Percentiles rank a stretch among this genome's conserved stretches.
These are phyloP conservation scores for Funneliformis caledonium DNA, from an alignment of 371 early-diverging fungal genomes.

Conservation along the genomic window DNA sequence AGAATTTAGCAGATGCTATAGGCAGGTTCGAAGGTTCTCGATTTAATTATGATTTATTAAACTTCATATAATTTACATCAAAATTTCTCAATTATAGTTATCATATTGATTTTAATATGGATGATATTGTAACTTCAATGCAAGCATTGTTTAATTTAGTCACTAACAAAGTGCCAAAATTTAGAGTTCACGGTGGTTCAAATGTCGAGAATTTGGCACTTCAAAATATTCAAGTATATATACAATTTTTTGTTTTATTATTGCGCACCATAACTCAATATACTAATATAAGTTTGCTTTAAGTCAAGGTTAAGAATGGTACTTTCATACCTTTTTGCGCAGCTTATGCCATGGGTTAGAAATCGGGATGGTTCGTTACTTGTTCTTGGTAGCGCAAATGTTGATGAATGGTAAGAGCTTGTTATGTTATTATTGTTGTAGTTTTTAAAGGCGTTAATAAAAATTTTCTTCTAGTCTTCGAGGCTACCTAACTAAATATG, in stretches of 20 bases:
- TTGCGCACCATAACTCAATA: background rate
- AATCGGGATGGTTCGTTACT: slow-evolving; percentile 77
- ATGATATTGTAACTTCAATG: slow-evolving; percentile 77
- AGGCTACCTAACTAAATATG: slow-evolving; percentile 98
- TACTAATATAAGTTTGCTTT: background rate
- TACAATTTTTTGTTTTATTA: background rate
- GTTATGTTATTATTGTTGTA: background rate
- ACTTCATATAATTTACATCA: slow-evolving; percentile 1
- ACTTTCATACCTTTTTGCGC: slow-evolving; percentile 92
- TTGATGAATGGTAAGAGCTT: slow-evolving; percentile 82
- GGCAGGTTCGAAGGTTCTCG: slow-evolving; percentile 59
- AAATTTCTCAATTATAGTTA: slow-evolving; percentile 58
- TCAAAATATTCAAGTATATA: slow-evolving; percentile 88
- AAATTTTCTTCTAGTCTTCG: slow-evolving; percentile 61
- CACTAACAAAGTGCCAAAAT: slow-evolving; percentile 81
- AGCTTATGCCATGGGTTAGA: slow-evolving; percentile 90
- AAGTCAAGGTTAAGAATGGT: slow-evolving; percentile 96
- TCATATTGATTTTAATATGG: slow-evolving; percentile 90
- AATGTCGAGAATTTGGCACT: slow-evolving; percentile 90
- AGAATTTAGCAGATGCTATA: slow-evolving; percentile 77
- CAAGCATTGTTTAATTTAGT: slow-evolving; percentile 76
- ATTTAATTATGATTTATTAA: background rate
- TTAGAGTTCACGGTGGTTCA: slow-evolving; percentile 86
- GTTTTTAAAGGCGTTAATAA: background rate
- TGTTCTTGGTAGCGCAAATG: slow-evolving; percentile 95